These are phyloP conservation scores for Phialemonium atrogriseum DNA, from an alignment of 2,329 filamentous ascomycete species.

Conservation along the genomic window DNA sequence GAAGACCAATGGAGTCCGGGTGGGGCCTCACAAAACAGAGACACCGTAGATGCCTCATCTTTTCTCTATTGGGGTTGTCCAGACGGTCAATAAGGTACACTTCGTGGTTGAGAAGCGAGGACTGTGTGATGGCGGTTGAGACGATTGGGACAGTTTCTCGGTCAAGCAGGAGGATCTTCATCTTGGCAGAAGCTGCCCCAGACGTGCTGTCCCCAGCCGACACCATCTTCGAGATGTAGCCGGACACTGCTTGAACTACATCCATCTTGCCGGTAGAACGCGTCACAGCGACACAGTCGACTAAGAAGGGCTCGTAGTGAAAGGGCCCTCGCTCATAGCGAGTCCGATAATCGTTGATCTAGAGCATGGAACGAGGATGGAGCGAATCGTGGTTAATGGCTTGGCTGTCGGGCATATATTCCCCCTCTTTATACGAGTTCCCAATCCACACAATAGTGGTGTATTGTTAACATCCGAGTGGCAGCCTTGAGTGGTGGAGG, in stretches of 20 bases:
- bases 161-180: conserved; percentile 96
- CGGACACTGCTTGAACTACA: conserved; percentile 82
- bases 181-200: conserved; percentile 70
- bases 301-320: neutral
- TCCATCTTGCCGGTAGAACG: conserved; percentile 59
- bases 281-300: neutral
- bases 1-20: conserved; percentile 80
- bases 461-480: neutral
- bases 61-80: conserved; percentile 83
- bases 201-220: conserved; percentile 66
- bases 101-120: conserved; percentile 87
- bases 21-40: conserved; percentile 90
- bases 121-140: conserved; percentile 93
- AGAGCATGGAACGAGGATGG: too few relatives aligned
- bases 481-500: conserved; percentile 2
- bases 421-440: too few relatives aligned
- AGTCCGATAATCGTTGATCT: too few relatives aligned
- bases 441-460: neutral
- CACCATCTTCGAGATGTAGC: conserved; percentile 96
- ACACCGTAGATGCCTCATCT: conserved; percentile 95
- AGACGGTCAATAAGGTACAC: conserved; percentile 96
- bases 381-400: too few relatives aligned
- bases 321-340: too few relatives aligned
- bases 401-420: too few relatives aligned
- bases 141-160: conserved; percentile 90